Base-by-base conservation (phyloP, 2,329 filamentous ascomycete genomes). In the Pseudogymnoascus sp. region DNA sequence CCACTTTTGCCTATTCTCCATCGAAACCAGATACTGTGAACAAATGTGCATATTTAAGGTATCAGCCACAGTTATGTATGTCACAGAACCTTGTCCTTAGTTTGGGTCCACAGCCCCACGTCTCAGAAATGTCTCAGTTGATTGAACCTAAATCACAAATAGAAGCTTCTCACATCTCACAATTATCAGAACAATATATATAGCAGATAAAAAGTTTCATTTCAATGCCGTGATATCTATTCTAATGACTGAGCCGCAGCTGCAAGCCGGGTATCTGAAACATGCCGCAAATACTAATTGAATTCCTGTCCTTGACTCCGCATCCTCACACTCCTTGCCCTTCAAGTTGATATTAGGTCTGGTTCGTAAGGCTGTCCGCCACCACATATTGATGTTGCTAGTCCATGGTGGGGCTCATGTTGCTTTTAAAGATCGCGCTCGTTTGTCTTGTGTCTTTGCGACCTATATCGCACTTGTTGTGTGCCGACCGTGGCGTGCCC, bases 401-500 rank as follows among this genome's bases (percentile, higher is more conserved):
- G 5, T 56, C 6, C 26, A 7, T 56, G 50, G 17, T 33, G 50
- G n/a, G 26, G 50, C n/a, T 56, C 9, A 56, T 56, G 26, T 56
- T 33, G 2, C 50, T 33, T 33, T 19, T 19, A 56, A 53, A 33
- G 10, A 4, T 56, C 26, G 13, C 17, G 19, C 9, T 38, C 19
- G 33, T 60, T 60, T 60, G 33, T 60, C 59, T 23, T 26, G 33
- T 60, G 33, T 60, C 37, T 17, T 37, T n/a, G 33, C 33, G 33
- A 42, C 38, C 31, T 63, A 63, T 31, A 59, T 53, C 29, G n/a
- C 17, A 63, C 66, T 60, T 60, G 67, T 68, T 21, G 65, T 64
- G 59, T 60, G 59, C 2, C 64, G 61, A n/a, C 62, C 59, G 35
- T 46, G 59, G 15, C 53, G 40, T 21, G 64, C 38, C n/a, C n/a